phyloP scores from a whole-genome alignment of 78 protist species.

The Dictyostelium intermedium region DNA sequence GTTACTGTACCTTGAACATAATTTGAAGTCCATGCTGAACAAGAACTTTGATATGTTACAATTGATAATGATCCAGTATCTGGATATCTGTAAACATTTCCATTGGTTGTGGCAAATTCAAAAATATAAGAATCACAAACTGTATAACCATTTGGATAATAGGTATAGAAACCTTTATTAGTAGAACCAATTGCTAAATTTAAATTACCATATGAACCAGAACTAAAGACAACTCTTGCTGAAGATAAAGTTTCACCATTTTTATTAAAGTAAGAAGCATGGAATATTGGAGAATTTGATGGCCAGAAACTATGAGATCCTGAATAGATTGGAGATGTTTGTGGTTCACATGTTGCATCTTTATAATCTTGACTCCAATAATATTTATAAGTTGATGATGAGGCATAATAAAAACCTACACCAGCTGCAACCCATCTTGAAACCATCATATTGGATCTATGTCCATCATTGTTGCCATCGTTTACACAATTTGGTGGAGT shows the following conservation, averaged over 20 bases:
- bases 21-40: slow-evolving; percentile 33
- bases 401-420: neutral
- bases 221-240: neutral
- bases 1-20: neutral
- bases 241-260: neutral
- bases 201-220: neutral
- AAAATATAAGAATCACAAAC: slow-evolving; percentile 10
- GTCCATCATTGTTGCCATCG: slow-evolving; percentile 33
- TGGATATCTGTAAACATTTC: slow-evolving; percentile 22
- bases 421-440: neutral
- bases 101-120: neutral
- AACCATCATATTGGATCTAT: slow-evolving; percentile 13
- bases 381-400: neutral
- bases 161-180: neutral
- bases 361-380: slow-evolving; percentile 60
- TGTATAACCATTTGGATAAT: neutral
- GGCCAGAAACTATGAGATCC: slow-evolving; percentile 13
- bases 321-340: slow-evolving; percentile 5
- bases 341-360: neutral
- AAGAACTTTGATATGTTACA: neutral
- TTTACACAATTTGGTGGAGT: neutral
- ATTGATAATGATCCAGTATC: slow-evolving; percentile 35
- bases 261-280: neutral
- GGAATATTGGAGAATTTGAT: neutral
- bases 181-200: neutral